Conservation (phyloP, 2,329 filamentous ascomycete genomes). For the Alternaria sp. region DNA sequence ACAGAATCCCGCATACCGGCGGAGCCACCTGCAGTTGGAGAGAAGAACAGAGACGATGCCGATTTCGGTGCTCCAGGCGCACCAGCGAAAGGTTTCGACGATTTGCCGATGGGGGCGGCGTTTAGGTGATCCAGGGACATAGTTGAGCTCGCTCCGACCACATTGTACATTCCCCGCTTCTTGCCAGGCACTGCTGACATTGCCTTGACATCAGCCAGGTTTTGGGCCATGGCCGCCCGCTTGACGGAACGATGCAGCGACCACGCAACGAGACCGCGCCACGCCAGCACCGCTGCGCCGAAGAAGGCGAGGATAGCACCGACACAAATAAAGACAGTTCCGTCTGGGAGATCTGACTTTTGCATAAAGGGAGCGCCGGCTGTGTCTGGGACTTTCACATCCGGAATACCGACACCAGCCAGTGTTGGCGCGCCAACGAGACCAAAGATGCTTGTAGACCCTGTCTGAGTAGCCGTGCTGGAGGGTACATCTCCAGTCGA, state of each 20-base stretch:
- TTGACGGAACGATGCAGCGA: conserved; percentile 91
- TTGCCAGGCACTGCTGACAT: conserved; percentile 56
- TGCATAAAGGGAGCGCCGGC: conserved; percentile 90
- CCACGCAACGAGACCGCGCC: conserved; percentile 88
- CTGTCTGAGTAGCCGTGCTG: conserved; percentile 26
- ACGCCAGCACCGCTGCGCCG: conserved; percentile 80
- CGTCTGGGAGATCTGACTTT: conserved; percentile 82
- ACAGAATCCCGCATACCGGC: conserved; percentile 59
- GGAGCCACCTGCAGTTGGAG: conserved; percentile 76
- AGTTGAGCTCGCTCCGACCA: conserved; percentile 60
- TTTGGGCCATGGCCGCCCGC: conserved; percentile 79
- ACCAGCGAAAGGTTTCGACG: conserved; percentile 44
- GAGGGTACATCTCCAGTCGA: conserved; percentile 20
- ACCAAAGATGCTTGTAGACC: conserved; percentile 51
- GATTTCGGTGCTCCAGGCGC: conserved; percentile 38
- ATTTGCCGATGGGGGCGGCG: conserved; percentile 47
- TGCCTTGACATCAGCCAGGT: conserved; percentile 73
- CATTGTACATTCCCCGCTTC: conserved; percentile 55
- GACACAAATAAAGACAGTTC: conserved; percentile 95
- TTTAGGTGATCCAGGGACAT: conserved; percentile 64
- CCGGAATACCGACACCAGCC: conserved; percentile 67
- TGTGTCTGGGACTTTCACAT: conserved; percentile 81
- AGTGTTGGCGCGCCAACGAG: conserved; percentile 57
- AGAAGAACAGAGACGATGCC: conserved; percentile 81
- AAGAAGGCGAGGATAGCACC: conserved; percentile 87